These are phyloP conservation scores for Cercospora zeae-maydis DNA, from an alignment of 2,329 filamentous ascomycete genomes.

Conservation along the genomic window DNA sequence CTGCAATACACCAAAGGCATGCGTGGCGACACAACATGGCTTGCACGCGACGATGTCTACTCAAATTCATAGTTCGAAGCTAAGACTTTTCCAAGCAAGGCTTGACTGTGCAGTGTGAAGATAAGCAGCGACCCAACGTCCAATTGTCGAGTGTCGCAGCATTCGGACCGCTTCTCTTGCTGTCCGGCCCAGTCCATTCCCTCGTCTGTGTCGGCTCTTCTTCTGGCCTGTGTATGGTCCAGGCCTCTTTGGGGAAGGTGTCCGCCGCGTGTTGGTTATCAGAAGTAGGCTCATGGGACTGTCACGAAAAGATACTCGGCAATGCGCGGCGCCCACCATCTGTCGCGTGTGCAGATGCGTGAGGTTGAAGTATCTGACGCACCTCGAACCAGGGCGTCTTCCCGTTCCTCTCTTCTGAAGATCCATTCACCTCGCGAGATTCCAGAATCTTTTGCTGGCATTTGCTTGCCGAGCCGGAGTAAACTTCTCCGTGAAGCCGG, in stretches of 20 bases:
- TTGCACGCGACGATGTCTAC: background rate
- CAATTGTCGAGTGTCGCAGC: background rate
- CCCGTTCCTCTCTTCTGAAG: background rate
- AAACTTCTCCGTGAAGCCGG: slow-evolving; percentile 26
- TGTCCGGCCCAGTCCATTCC: background rate
- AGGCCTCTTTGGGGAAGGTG: background rate
- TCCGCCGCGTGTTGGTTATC: background rate
- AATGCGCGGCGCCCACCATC: slow-evolving; percentile 1
- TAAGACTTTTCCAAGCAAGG: slow-evolving; percentile 2
- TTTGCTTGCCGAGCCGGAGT: slow-evolving; percentile 14
- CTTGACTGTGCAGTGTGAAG: background rate
- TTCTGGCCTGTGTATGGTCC: background rate
- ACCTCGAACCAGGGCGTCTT: background rate
- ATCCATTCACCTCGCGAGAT: background rate
- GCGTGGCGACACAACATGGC: background rate
- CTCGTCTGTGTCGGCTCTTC: background rate
- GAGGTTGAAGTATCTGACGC: background rate
- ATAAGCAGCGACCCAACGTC: background rate
- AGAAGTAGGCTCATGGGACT: background rate
- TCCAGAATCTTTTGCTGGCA: background rate
- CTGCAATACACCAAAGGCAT: background rate
- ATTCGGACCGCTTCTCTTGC: background rate
- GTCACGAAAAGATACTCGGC: slow-evolving; percentile 3
- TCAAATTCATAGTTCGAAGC: background rate
- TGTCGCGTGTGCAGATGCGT: background rate